phyloP scores from a whole-genome alignment of 2,329 filamentous ascomycete species.

The Huntiella savannae region DNA sequence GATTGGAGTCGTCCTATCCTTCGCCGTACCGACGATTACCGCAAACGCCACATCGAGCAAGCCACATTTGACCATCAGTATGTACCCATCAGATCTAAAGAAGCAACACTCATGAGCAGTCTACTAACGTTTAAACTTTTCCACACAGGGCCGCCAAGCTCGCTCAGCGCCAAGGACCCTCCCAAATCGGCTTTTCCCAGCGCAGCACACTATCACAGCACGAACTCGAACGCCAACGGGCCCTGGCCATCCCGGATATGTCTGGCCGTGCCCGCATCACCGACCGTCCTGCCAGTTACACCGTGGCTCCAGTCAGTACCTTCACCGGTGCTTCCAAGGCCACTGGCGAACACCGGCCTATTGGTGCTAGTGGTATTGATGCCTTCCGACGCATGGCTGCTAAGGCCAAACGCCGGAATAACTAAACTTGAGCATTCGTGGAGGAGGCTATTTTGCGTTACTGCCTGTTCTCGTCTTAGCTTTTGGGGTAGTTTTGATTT shows the following conservation, averaged over 20 bases:
- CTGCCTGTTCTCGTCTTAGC: slow-evolving; percentile 7
- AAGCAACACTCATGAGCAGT: neutral
- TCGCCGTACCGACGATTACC: slow-evolving; percentile 85
- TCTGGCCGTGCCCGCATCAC: slow-evolving; percentile 38
- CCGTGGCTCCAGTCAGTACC: slow-evolving; percentile 41
- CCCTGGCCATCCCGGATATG: slow-evolving; percentile 35
- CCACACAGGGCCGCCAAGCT: slow-evolving; percentile 30
- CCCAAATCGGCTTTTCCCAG: slow-evolving; percentile 31
- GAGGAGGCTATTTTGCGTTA: neutral
- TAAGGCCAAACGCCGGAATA: slow-evolving; percentile 34
- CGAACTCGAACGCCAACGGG: slow-evolving; percentile 36
- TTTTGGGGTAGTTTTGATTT: neutral
- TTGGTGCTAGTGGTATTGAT: slow-evolving; percentile 43
- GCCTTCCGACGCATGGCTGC: slow-evolving; percentile 48
- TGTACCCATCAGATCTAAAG: slow-evolving; percentile 16
- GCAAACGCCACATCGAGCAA: slow-evolving; percentile 53
- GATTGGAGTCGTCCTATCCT: slow-evolving; percentile 94
- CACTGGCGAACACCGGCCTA: slow-evolving; percentile 31
- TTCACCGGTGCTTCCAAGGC: slow-evolving; percentile 28
- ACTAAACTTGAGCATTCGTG: neutral
- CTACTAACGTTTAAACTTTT: slow-evolving; percentile 1
- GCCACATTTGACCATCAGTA: slow-evolving; percentile 46
- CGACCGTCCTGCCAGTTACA: slow-evolving; percentile 37
- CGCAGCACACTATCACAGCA: slow-evolving; percentile 24
- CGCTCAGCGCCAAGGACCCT: slow-evolving; percentile 29